phyloP scores from a whole-genome alignment of 805 yeast genomes.

The Metahyphopichia silvanorum region DNA sequence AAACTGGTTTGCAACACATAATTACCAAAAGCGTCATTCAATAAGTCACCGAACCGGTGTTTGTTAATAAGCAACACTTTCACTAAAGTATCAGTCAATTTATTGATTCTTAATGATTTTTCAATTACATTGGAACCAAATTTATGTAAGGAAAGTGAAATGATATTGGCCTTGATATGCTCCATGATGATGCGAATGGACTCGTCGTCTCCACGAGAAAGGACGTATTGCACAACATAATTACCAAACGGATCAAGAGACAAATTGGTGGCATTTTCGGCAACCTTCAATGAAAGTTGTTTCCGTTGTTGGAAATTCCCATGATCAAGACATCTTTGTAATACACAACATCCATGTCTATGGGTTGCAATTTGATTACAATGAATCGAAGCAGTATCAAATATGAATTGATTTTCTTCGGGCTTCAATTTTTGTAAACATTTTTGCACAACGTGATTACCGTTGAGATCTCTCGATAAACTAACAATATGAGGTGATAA shows the following conservation, averaged over 20 bases:
- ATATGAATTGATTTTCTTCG: constrained; percentile 79
- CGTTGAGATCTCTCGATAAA: constrained; percentile 85
- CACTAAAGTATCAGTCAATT: constrained; percentile 44
- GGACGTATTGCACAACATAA: constrained; percentile 92
- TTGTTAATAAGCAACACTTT: constrained; percentile 37
- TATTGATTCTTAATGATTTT: constrained; percentile 48
- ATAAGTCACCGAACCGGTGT: constrained; percentile 36
- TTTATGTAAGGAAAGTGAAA: constrained; percentile 53
- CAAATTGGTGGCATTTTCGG: constrained; percentile 62
- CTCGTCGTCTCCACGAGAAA: constrained; percentile 45
- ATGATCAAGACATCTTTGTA: constrained; percentile 91
- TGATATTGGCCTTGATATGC: constrained; percentile 33
- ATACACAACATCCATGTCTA: constrained; percentile 95
- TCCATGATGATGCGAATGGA: constrained; percentile 30
- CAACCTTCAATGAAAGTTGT: constrained; percentile 63
- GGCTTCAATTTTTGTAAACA: constrained; percentile 71
- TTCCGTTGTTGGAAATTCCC: constrained; percentile 71
- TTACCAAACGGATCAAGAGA: constrained; percentile 95
- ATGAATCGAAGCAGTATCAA: constrained; percentile 74
- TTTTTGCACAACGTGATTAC: constrained; percentile 95
- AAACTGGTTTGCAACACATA: constrained; percentile 58
- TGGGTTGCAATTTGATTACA: constrained; percentile 87
- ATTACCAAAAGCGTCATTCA: constrained; percentile 59
- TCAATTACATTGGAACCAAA: constrained; percentile 62
- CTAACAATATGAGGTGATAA: constrained; percentile 70